A percentile compares a stretch with the other conserved stretches of the same genome.
Conservation (phyloP, 2,329 filamentous ascomycete genomes). For the Torrubiella hemipterigena region DNA sequence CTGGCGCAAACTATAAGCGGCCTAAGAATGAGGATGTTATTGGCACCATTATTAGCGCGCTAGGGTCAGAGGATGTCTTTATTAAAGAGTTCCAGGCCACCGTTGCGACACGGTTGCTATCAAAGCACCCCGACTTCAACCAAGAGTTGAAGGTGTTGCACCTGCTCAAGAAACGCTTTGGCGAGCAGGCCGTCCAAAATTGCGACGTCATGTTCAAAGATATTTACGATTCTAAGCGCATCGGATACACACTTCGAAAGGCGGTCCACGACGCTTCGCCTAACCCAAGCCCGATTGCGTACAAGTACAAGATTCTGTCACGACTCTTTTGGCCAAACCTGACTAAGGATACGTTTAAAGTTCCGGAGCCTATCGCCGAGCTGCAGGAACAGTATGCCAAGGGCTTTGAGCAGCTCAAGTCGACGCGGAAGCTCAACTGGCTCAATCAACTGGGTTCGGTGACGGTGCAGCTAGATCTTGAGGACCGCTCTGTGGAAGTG, state of each 20-base stretch:
- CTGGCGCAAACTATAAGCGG: slow-evolving; percentile 81
- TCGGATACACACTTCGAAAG: slow-evolving; percentile 56
- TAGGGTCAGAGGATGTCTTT: slow-evolving; percentile 82
- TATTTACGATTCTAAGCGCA: slow-evolving; percentile 67
- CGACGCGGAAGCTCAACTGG: slow-evolving; percentile 80
- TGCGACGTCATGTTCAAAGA: slow-evolving; percentile 98
- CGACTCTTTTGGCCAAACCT: slow-evolving; percentile 88
- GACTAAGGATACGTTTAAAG: slow-evolving; percentile 53
- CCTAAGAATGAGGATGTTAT: slow-evolving; percentile 86
- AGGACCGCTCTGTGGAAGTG: slow-evolving; percentile 62
- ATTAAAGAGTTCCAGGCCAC: slow-evolving; percentile 89
- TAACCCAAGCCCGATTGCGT: slow-evolving; percentile 20
- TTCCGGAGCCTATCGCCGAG: slow-evolving; percentile 45
- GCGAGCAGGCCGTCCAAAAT: slow-evolving; percentile 73
- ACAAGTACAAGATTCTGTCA: slow-evolving; percentile 78
- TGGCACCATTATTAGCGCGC: slow-evolving; percentile 75
- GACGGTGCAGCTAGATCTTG: slow-evolving; percentile 68
- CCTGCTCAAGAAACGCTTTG: slow-evolving; percentile 78
- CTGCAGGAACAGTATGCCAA: slow-evolving; percentile 60
- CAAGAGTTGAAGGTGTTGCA: slow-evolving; percentile 76
- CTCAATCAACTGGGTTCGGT: slow-evolving; percentile 71
- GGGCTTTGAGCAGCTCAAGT: slow-evolving; percentile 70
- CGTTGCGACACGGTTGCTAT: slow-evolving; percentile 69
- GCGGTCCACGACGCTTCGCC: slow-evolving; percentile 12
- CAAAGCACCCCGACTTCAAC: slow-evolving; percentile 55